phyloP scores from a whole-genome alignment of 2,329 filamentous ascomycete species.

The Orbilia ellipsospora region DNA sequence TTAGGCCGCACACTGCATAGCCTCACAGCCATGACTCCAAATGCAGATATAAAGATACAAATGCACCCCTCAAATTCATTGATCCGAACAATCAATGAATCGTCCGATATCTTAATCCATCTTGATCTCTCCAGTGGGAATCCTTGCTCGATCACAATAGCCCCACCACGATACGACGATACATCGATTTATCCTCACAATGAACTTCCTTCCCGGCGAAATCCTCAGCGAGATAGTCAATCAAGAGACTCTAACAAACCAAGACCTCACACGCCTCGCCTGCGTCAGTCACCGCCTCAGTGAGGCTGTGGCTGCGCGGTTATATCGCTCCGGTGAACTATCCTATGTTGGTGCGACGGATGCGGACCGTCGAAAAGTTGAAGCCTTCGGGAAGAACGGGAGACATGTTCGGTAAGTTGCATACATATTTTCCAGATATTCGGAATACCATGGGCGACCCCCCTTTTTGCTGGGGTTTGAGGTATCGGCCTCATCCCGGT shows the following conservation, averaged over 20 bases:
- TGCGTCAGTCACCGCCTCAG: slow-evolving; percentile 31
- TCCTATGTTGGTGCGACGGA: slow-evolving; percentile 38
- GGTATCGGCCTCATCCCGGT: neutral
- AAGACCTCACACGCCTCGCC: slow-evolving; percentile 36
- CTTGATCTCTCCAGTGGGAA: too few relatives aligned
- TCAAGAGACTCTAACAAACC: slow-evolving; percentile 11
- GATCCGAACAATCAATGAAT: too few relatives aligned
- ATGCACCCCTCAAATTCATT: too few relatives aligned
- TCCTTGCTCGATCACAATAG: too few relatives aligned
- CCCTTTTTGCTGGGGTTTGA: too few relatives aligned
- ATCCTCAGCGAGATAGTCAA: slow-evolving; percentile 42
- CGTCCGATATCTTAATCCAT: too few relatives aligned
- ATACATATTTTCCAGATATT: neutral
- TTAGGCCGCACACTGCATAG: too few relatives aligned
- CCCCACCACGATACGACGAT: too few relatives aligned
- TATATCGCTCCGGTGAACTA: slow-evolving; percentile 46
- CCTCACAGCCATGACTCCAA: too few relatives aligned
- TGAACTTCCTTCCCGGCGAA: slow-evolving; percentile 32
- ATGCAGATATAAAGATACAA: too few relatives aligned
- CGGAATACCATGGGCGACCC: neutral
- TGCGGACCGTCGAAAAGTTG: slow-evolving; percentile 27
- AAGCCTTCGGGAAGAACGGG: slow-evolving; percentile 36
- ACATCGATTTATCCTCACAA: neutral
- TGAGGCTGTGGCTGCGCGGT: slow-evolving; percentile 25
- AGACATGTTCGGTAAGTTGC: slow-evolving; percentile 48